A percentile compares a stretch with the other conserved stretches of the same genome.
Evolutionary conservation across 768 basidiomycete species (phyloP).

Genomic region (Suillus fuscotomentosus): DNA sequence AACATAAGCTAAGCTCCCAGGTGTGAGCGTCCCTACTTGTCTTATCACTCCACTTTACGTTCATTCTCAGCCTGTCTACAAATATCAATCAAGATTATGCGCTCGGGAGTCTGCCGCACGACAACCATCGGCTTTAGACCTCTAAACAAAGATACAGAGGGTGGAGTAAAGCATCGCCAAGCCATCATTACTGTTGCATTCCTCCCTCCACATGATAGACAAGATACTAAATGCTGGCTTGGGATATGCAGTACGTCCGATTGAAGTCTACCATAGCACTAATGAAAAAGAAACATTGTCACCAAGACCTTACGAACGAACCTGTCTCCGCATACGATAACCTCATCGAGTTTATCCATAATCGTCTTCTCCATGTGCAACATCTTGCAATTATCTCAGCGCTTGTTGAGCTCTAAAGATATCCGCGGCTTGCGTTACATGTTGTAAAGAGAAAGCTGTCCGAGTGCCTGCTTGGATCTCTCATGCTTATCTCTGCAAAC

Average conservation of each 20-base stretch:
- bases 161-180: not conserved
- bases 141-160: not conserved
- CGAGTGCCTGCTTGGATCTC: slow-evolving; percentile 6
- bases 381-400: not conserved
- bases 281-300: not conserved
- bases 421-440: not conserved
- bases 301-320: not conserved
- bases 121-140: not conserved
- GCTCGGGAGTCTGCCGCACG: not conserved
- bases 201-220: not conserved
- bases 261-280: not conserved
- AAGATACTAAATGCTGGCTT: not conserved
- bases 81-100: not conserved
- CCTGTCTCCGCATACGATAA: not conserved
- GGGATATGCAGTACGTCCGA: not conserved
- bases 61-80: not conserved
- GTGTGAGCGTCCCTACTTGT: not conserved
- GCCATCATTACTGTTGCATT: not conserved
- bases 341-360: not conserved
- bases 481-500: slow-evolving; percentile 13
- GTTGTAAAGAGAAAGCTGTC: not conserved
- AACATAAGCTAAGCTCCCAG: too few relatives aligned
- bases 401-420: slow-evolving; percentile 11
- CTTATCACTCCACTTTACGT: not conserved
- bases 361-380: not conserved